Evolutionary conservation across 495 filamentous ascomycete species (phyloP).

Genomic region (Daldinia bambusicola): DNA sequence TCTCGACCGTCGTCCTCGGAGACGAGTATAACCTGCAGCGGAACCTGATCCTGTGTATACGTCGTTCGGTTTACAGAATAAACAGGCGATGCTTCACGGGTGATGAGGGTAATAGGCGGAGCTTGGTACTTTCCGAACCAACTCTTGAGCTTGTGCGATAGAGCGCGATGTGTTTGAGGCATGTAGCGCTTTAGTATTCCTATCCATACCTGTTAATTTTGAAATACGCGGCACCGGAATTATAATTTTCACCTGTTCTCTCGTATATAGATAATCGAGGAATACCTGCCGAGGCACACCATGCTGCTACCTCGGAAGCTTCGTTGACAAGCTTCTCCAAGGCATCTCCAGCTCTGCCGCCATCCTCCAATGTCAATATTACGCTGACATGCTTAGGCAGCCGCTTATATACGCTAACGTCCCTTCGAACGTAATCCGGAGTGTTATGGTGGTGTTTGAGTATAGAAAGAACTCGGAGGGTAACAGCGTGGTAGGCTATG

Average conservation of each 20-base stretch:
- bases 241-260: slow-evolving; percentile 72
- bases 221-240: not conserved
- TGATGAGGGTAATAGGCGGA: slow-evolving; percentile 75
- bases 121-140: slow-evolving; percentile 80
- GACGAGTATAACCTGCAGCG: slow-evolving; percentile 84
- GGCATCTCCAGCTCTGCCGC: slow-evolving; percentile 70
- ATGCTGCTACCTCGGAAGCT: slow-evolving; percentile 87
- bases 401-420: slow-evolving; percentile 77
- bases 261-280: slow-evolving; percentile 89
- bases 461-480: slow-evolving; percentile 78
- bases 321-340: slow-evolving; percentile 88
- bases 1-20: slow-evolving; percentile 89
- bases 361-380: slow-evolving; percentile 78
- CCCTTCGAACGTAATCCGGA: slow-evolving; percentile 86
- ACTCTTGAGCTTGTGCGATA: slow-evolving; percentile 76
- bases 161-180: slow-evolving; percentile 75
- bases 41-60: slow-evolving; percentile 42
- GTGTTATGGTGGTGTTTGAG: slow-evolving; percentile 93
- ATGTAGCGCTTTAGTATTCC: slow-evolving; percentile 89
- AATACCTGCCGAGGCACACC: slow-evolving; percentile 90
- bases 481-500: slow-evolving; percentile 78
- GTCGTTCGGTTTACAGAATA: slow-evolving; percentile 46
- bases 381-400: slow-evolving; percentile 89
- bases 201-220: slow-evolving; percentile 49
- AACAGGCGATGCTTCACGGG: slow-evolving; percentile 76